Conservation (phyloP, 805 yeast genomes). For the Yarrowia osloensis region DNA sequence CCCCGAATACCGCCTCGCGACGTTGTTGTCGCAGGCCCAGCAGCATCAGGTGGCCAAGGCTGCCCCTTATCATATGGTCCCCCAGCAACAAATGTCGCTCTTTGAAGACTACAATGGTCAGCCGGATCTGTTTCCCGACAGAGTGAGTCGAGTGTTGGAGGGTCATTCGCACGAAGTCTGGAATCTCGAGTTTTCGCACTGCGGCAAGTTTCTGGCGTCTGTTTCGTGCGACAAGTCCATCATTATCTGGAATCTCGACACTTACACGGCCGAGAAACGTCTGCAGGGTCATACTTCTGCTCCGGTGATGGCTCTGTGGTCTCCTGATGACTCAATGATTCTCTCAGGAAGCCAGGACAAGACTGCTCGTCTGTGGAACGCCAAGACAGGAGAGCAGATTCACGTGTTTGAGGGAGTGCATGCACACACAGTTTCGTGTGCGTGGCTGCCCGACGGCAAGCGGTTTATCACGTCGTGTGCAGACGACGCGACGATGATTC, state of each 20-base stretch:
- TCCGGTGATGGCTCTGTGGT: constrained; percentile 55
- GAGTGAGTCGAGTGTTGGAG: constrained; percentile 49
- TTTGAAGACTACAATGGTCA: constrained; percentile 42
- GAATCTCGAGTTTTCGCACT: constrained; percentile 75
- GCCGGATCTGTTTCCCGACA: constrained; percentile 40
- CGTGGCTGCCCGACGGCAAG: constrained; percentile 62
- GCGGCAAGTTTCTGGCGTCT: constrained; percentile 74
- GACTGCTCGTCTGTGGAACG: constrained; percentile 68
- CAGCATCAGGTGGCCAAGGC: constrained; percentile 49
- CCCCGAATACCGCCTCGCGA: constrained; percentile 54
- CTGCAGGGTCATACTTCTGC: constrained; percentile 43
- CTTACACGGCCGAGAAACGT: constrained; percentile 39
- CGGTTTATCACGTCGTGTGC: constrained; percentile 74
- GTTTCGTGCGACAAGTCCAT: constrained; percentile 70
- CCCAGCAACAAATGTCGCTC: constrained; percentile 30
- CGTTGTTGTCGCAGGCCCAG: constrained; percentile 55
- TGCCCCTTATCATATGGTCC: constrained; percentile 33
- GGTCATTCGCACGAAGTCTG: constrained; percentile 77
- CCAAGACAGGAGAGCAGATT: constrained; percentile 45
- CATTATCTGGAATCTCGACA: constrained; percentile 62
- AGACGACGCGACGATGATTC: constrained; percentile 41
- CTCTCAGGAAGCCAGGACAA: constrained; percentile 76
- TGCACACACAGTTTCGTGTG: constrained; percentile 52
- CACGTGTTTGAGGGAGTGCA: constrained; percentile 36
- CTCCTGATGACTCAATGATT: constrained; percentile 65